Evolutionary conservation across 345 rosid species (phyloP), one percentile per base, ranked within the genome.

Genomic region (Leavenworthia alabamica): DNA sequence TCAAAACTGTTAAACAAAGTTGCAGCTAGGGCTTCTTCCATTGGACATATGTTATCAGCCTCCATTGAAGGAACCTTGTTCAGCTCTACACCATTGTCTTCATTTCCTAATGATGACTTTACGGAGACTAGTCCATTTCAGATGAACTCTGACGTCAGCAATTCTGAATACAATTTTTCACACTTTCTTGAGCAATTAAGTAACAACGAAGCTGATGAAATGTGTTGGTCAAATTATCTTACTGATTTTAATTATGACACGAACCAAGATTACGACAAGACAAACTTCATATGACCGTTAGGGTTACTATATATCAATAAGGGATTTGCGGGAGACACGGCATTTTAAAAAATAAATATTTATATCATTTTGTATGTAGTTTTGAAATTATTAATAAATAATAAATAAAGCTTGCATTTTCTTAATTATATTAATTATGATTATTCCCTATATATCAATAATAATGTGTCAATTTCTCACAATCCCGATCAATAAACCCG

Each of bases 21-120:
- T 44, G 76, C 76, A 45, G 7, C 76, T 12, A 66, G 14, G 15
- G 72, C 61, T 42, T 1, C 75, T 22, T 71, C 75, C 17, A 70
- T 70, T 11, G 53, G 53, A 50, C 23, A 16, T n/a, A 55, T 66
- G 10, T 24, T 73, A 19, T 47, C 60, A 20, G 63, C 59, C 2
- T 73, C 76, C 45, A 46, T 73, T 17, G 68, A 60, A 66, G 50
- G 70, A 48, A 56, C 65, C 14, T 71, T 56, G 7, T 4, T 32
- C 8, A 52, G 16, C 56, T 62, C 68, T 24, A 31, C 47, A 12
- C 6, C 47, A 20, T n/a, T 54, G 10, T 46, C 64, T 15, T 29
- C 70, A 46, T 22, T 23, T 48, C 64, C 42, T 23, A 53, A 17
- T 45, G 68, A 53, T 36, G 68, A 40, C 13, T 54, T n/a, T 16